Conservation (phyloP, 2,329 filamentous ascomycete species). For the Exserohilum rostratum region DNA sequence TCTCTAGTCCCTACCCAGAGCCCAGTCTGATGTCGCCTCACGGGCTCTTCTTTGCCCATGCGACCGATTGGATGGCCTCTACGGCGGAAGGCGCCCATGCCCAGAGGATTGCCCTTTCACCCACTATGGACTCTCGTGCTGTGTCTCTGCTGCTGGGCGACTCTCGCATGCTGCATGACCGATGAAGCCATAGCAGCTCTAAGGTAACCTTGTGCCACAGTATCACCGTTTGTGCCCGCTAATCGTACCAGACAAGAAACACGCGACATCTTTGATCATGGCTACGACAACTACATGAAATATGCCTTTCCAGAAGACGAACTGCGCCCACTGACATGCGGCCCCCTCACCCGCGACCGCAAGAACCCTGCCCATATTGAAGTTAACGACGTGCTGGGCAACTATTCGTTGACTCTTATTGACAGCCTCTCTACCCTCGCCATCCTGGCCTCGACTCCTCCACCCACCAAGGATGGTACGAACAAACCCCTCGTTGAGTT, state of each 20-base stretch:
- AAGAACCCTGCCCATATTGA: slow-evolving; percentile 80
- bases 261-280: slow-evolving; percentile 89
- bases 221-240: slow-evolving; percentile 4
- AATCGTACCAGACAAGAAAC: slow-evolving; percentile 52
- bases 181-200: slow-evolving; percentile 50
- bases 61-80: slow-evolving; percentile 42
- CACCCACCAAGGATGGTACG: slow-evolving; percentile 59
- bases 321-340: slow-evolving; percentile 84
- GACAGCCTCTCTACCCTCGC: slow-evolving; percentile 94
- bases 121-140: slow-evolving; percentile 43
- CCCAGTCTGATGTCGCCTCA: slow-evolving; percentile 43
- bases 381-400: slow-evolving; percentile 93
- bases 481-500: slow-evolving; percentile 65
- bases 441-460: slow-evolving; percentile 80
- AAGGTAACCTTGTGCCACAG: slow-evolving; percentile 31
- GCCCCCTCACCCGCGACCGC: slow-evolving; percentile 81
- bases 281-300: slow-evolving; percentile 92
- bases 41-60: slow-evolving; percentile 43
- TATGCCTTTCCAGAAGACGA: slow-evolving; percentile 96
- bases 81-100: slow-evolving; percentile 32
- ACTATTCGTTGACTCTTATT: slow-evolving; percentile 94
- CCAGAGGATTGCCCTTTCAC: slow-evolving; percentile 27
- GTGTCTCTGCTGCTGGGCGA: slow-evolving; percentile 40
- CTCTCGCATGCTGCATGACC: slow-evolving; percentile 52
- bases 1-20: slow-evolving; percentile 2